phyloP scores from a whole-genome alignment of 306 rosid genomes.

The Betula pendula region DNA sequence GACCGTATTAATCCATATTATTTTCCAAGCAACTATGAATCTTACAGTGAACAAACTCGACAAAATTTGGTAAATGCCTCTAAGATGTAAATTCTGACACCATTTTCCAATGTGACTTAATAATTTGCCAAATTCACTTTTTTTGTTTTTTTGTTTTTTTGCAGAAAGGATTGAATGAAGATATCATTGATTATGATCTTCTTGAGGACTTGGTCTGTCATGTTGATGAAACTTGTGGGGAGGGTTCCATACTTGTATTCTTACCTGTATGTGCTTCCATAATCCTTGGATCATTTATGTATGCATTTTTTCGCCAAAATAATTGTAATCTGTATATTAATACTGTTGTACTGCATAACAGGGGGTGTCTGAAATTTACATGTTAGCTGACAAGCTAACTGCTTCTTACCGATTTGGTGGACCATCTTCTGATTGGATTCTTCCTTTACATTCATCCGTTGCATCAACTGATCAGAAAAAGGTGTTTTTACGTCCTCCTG shows the following conservation, averaged over 20 bases:
- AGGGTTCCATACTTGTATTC: constrained; percentile 91
- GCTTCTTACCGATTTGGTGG: constrained; percentile 88
- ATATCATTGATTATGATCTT: constrained; percentile 91
- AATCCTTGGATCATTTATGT: constrained; percentile 18
- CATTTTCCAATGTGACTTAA: constrained; percentile 11
- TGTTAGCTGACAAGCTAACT: constrained; percentile 66
- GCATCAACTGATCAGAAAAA: constrained; percentile 79
- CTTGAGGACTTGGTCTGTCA: constrained; percentile 84
- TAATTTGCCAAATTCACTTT: constrained; percentile 23
- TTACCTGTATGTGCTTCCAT: constrained; percentile 68
- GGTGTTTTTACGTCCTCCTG: constrained; percentile 81
- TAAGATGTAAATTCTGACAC: constrained; percentile 22
- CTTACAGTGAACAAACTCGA: constrained; percentile 72
- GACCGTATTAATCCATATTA: constrained; percentile 64
- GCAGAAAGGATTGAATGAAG: constrained; percentile 85
- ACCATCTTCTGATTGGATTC: constrained; percentile 88
- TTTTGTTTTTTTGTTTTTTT: constrained; percentile 1
- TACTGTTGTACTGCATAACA: constrained; percentile 30
- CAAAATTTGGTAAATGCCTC: constrained; percentile 65
- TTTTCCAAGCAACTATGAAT: constrained; percentile 55
- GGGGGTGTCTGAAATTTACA: constrained; percentile 84
- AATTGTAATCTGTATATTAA: constrained; percentile 12
- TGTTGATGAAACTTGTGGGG: constrained; percentile 69
- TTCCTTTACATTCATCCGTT: constrained; percentile 82
- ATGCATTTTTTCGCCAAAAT: constrained; percentile 11